Percentiles rank a stretch among this genome's conserved stretches.
Evolutionary conservation across 1,284 basidiomycete species (phyloP).

Genomic region (Meira nashicola): DNA sequence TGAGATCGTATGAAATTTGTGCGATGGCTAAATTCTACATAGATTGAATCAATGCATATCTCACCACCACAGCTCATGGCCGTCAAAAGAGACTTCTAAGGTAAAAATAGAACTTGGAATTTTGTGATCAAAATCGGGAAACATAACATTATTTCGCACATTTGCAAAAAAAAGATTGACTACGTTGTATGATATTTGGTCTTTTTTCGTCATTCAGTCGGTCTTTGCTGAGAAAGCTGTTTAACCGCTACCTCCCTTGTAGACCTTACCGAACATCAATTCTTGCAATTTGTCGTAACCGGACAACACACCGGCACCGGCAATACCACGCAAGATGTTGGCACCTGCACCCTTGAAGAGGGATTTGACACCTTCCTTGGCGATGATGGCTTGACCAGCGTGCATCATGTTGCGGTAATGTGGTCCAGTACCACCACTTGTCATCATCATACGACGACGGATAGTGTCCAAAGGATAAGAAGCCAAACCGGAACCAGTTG

Average conservation of each 20-base stretch:
- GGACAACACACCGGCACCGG: constrained; percentile 92
- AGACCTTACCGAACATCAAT: constrained; percentile 55
- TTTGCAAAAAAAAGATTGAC: too few species aligned
- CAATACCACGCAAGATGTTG: constrained; percentile 96
- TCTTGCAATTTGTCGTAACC: constrained; percentile 76
- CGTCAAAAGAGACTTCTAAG: too few species aligned
- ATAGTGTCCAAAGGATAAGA: constrained; percentile 54
- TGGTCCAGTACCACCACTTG: constrained; percentile 43
- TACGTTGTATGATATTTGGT: too few species aligned
- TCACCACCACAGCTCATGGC: too few species aligned
- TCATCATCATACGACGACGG: constrained; percentile 54
- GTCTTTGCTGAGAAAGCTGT: too few species aligned
- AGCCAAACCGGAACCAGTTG: constrained; percentile 53
- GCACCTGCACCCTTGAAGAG: constrained; percentile 70
- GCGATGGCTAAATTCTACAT: too few species aligned
- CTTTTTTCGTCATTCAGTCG: too few species aligned
- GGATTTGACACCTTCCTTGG: constrained; percentile 77
- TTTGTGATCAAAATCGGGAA: too few species aligned
- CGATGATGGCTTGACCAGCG: constrained; percentile 69
- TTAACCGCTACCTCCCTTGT: constrained; percentile 25
- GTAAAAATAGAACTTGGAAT: too few species aligned
- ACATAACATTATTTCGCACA: too few species aligned
- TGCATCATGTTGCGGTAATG: constrained; percentile 59
- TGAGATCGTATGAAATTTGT: too few species aligned
- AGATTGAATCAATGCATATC: too few species aligned